Evolutionary conservation across 306 rosid species (phyloP), one percentile per base, ranked within the genome.

Genomic region (Lathyrus sativus): DNA sequence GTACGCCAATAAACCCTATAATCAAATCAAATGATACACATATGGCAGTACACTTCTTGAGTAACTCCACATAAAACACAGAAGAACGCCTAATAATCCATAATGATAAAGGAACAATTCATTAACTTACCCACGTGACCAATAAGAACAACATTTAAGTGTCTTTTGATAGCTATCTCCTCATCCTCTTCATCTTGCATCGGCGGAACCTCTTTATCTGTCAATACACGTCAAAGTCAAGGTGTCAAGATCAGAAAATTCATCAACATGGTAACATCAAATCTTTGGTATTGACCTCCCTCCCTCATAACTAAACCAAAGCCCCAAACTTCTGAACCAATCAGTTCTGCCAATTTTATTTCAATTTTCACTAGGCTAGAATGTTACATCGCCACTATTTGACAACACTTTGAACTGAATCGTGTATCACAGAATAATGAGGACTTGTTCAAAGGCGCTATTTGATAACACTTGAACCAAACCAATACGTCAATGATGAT

Each of bases 71-170:
- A 74, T 60, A 42, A 71, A 13, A 26, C 22, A 39, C 64, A 38
- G 33, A 11, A 17, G 44, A 64, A 64, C 18, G 13, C 33, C 14
- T 39, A 60, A 17, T 9, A 60, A 65, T 11, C 33, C 39, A 17
- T 28, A 5, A 56, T 29, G 26, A 15, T 18, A 12, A 57, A 22
- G 54, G 19, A 66, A 58, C 29, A 55, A 55, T 24, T 26, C 42
- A 55, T 41, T 67, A 67, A 83, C 98, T 67, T 75, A 95, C 99
- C 99, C 13, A 95, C 99, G 44, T 95, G 99, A 31, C 99, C 99
- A 68, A 95, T 95, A 46, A 95, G 90, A 14, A 95, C 99, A 50
- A 81, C 97, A 72, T 95, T 95, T 81, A 95, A 75, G 74, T 90
- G 99, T 33, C 96, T 79, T 87, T 85, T 95, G 70, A 55, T 62